Conservation (phyloP, 1,284 basidiomycete species). For the Ganoderma multipileum region DNA sequence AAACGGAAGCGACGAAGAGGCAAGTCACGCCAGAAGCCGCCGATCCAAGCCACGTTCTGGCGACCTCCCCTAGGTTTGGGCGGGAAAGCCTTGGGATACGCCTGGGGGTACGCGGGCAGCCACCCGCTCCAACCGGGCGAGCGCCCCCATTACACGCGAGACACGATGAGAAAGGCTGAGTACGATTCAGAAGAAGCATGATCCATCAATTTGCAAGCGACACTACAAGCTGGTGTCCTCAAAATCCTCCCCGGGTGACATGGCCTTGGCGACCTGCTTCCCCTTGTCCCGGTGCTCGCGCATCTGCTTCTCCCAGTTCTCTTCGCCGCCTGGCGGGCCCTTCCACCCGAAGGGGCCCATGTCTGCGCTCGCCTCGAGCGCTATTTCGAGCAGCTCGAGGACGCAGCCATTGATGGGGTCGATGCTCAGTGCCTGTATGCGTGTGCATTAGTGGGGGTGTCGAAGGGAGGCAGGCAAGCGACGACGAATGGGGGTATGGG, state of each 20-base stretch:
- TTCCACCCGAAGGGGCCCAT: conserved; percentile 32
- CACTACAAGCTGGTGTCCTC: conserved; percentile 26
- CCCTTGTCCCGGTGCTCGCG: conserved; percentile 41
- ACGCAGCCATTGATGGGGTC: conserved; percentile 88
- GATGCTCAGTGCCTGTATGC: conserved; percentile 75
- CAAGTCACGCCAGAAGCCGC: conserved; percentile 22
- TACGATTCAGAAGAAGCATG: conserved; percentile 1
- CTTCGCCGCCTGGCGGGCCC: conserved; percentile 38
- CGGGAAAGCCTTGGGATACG: conserved; percentile 42
- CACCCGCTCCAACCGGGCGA: conserved; percentile 33
- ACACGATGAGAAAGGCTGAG: conserved; percentile 40
- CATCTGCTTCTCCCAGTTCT: conserved; percentile 40
- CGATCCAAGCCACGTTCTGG: conserved; percentile 40
- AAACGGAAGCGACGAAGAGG: conserved; percentile 27
- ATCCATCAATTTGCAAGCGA: not conserved
- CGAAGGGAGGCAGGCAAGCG: not conserved
- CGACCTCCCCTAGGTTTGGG: conserved; percentile 38
- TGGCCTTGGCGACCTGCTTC: conserved; percentile 28
- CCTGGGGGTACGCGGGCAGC: conserved; percentile 43
- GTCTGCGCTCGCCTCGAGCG: conserved; percentile 58
- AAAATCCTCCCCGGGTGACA: conserved; percentile 11
- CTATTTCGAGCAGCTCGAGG: conserved; percentile 86
- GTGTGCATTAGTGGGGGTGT: not conserved
- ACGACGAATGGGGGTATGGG: not conserved
- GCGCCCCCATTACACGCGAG: conserved; percentile 35